Evolutionary conservation across 75 land plant species (phyloP), one percentile per base, ranked within the genome.

Genomic region (Isoetes taiwanensis): DNA sequence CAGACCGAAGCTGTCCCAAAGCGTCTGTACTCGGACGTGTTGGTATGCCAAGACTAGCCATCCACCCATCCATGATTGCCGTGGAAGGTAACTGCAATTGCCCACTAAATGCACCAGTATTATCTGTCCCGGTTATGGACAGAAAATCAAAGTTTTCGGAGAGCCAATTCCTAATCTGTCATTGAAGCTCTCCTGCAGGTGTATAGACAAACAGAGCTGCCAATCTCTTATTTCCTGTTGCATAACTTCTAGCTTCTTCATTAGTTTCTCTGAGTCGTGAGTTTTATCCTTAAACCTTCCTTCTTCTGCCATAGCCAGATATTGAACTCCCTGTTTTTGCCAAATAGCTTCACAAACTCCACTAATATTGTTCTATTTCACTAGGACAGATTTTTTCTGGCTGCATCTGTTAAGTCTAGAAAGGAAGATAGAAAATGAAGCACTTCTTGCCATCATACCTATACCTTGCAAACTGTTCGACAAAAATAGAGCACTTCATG

Each of bases 111-210:
- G 8, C 16, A 23, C 50, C 23, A 6, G n/a, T 23, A 6, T 8
- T 46, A 23, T 46, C 50, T 8, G n/a, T 6, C n/a, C n/a, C 6
- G 5, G 50, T 46, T 16, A 46, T 19, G 6, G 50, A 46, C 50
- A 46, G 19, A 46, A 46, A 46, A 19, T 46, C 50, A 46, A 46
- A 46, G 50, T 46, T 46, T 16, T 46, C 50, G 16, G 50, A 19
- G 5, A 46, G 50, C 50, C 50, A 46, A 6, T 23, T 23, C 16
- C 50, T 16, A 19, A 46, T 46, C n/a, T 16, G 12, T 23, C 50
- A 19, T 23, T 46, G 50, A 19, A 46, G 50, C 50, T 46, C 50
- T 6, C 50, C 50, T 19, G 50, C 50, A 8, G 50, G 50, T 23
- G 50, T 46, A 23, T 46, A 23, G 16, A 46, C 50, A n/a, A 46